Evolutionary conservation across 2,329 filamentous ascomycete genomes (phyloP).

Genomic region (Pseudogymnoascus sp.): DNA sequence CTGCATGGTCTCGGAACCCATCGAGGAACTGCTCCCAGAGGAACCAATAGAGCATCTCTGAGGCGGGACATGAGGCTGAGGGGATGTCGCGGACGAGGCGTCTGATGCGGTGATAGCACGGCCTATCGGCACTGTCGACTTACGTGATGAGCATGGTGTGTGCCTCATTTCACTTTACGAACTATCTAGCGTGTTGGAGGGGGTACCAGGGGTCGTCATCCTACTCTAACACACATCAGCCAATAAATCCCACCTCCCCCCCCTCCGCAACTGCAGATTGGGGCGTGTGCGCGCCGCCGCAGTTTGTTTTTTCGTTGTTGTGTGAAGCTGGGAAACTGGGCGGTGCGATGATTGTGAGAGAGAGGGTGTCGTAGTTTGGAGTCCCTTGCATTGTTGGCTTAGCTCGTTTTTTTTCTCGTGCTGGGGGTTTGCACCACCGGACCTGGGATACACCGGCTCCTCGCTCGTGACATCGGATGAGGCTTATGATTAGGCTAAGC

Average conservation of each 20-base stretch:
- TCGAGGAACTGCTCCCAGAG: conserved; percentile 65
- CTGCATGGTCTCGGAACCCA: conserved; percentile 46
- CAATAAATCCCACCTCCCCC: not conserved
- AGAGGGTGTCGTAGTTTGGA: not conserved
- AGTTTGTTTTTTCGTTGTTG: not conserved
- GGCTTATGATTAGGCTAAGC: not conserved
- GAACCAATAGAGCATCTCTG: conserved; percentile 68
- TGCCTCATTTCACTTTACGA: not conserved
- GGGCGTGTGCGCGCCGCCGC: not conserved
- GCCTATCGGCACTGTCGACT: not conserved
- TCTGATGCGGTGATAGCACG: not conserved
- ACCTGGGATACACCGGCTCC: not conserved
- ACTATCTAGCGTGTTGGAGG: not conserved
- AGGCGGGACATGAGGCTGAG: conserved; percentile 5
- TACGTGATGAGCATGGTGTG: not conserved
- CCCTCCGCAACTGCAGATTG: not conserved
- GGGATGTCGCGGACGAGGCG: not conserved
- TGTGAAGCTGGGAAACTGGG: not conserved
- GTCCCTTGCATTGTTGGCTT: not conserved
- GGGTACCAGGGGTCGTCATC: not conserved
- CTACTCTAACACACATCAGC: not conserved
- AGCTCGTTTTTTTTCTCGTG: not conserved
- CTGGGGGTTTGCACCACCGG: not conserved
- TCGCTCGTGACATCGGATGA: not conserved
- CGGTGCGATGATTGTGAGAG: not conserved